Evolutionary conservation across 2,329 filamentous ascomycete genomes (phyloP).

Genomic region (Waltergamsia citrina): DNA sequence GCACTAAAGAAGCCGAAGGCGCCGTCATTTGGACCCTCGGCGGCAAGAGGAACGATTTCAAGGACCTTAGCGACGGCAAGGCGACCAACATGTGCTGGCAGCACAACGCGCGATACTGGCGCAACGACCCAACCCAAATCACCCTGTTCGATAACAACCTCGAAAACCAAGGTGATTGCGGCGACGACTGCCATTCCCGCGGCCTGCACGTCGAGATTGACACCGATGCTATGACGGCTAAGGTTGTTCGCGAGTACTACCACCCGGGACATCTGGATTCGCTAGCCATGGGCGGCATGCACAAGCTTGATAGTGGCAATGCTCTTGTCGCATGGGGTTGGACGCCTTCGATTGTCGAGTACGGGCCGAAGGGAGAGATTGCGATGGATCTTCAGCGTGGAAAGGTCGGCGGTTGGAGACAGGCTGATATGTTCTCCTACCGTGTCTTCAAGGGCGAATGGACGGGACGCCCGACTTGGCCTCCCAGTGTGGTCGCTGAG

Average conservation of each 20-base stretch:
- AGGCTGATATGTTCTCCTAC: conserved; percentile 17
- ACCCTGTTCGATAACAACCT: conserved; percentile 29
- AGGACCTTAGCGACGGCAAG: conserved; percentile 19
- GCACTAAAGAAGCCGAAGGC: conserved; percentile 18
- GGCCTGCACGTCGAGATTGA: conserved; percentile 20
- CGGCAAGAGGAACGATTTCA: conserved; percentile 22
- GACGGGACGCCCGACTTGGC: conserved; percentile 16
- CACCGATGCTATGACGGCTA: conserved; percentile 15
- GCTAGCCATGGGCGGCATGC: conserved; percentile 16
- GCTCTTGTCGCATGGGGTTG: conserved; percentile 16
- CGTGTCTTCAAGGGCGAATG: conserved; percentile 16
- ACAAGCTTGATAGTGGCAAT: conserved; percentile 15
- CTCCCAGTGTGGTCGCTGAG: conserved; percentile 16
- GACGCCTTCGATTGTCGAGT: conserved; percentile 17
- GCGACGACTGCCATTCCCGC: conserved; percentile 15
- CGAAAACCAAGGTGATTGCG: conserved; percentile 18
- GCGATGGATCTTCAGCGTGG: conserved; percentile 16
- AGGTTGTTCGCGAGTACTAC: conserved; percentile 17
- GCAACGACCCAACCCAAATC: conserved; percentile 15
- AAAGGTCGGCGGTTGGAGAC: conserved; percentile 9
- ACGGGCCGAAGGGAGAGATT: conserved; percentile 11
- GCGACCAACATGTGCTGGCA: conserved; percentile 28
- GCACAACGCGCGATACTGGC: conserved; percentile 23
- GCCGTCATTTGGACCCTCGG: conserved; percentile 24
- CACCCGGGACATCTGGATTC: conserved; percentile 15